Base-by-base conservation (phyloP, 148 eudicot species). In the Arctostaphylos glauca region DNA sequence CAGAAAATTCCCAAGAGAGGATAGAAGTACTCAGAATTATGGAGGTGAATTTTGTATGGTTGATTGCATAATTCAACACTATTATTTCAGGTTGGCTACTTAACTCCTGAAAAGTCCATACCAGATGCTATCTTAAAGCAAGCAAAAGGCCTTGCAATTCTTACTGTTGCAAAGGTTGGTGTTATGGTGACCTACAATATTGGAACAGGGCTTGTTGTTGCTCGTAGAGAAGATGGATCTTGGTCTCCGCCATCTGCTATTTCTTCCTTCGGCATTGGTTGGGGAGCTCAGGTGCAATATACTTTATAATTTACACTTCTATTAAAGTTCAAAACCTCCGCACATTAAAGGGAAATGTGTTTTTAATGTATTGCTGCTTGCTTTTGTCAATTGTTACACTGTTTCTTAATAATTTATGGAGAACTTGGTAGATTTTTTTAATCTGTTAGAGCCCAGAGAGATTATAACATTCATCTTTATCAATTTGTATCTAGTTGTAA, bases 201-300 rank as follows among this genome's bases (percentile, higher is more conserved):
- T 21, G 92, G 94, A 59, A 92, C 92, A 9, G 92, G 92, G 62
- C 73, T 92, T 77, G 94, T 92, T 80, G 83, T 92, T 78, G 91
- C 94, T 83, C 92, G 92, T 81, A 90, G 87, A 66, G 80, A 86
- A 43, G 94, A 92, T 83, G 92, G 92, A 74, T 83, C 90, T 52
- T 92, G 94, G 94, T 92, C 94, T 41, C 91, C 92, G 31, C 94
- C 94, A 12, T 92, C 94, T 77, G 92, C 94, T 55, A 87, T 92
- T 81, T 89, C 92, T 86, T 84, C 94, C 9, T 85, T 92, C 81
- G 94, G 94, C n/a, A 47, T 89, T 62, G 92, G 94, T 58, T 92
- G 94, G 92, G 94, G 94, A 81, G 92, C 89, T 86, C 94, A 92
- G 91, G 94, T 92, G 76, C 76, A 41, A 43, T 70, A 67, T 60